These are phyloP conservation scores for Coemansia biformis DNA, from an alignment of 192 early-diverging fungal species.

Conservation along the genomic window DNA sequence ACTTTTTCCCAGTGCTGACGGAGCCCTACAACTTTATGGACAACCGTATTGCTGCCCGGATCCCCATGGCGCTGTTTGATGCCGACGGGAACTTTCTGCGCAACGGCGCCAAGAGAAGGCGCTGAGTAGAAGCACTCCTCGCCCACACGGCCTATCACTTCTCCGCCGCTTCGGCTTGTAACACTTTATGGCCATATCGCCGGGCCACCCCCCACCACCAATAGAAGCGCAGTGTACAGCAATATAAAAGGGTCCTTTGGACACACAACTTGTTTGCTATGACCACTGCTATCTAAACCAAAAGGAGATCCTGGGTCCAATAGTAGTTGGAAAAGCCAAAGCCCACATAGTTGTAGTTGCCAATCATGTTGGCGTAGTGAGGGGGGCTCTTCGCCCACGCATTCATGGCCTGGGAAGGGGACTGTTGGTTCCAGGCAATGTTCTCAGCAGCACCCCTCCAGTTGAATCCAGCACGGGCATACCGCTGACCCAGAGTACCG, in stretches of 20 bases:
- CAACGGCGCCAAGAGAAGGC: conserved; percentile 6
- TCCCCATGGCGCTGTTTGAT: conserved; percentile 28
- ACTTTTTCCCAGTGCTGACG: conserved; percentile 42
- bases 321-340: conserved; percentile 31
- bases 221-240: too few relatives aligned
- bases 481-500: too few relatives aligned
- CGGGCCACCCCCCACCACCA: too few relatives aligned
- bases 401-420: conserved; percentile 29
- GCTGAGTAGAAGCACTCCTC: too few relatives aligned
- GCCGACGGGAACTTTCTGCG: conserved; percentile 12
- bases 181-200: too few relatives aligned
- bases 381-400: conserved; percentile 45
- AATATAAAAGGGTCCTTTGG: too few relatives aligned
- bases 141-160: background rate
- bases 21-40: conserved; percentile 44
- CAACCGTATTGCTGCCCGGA: conserved; percentile 30
- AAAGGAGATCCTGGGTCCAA: conserved; percentile 38
- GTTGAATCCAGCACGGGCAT: background rate
- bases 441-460: conserved; percentile 42
- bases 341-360: conserved; percentile 39
- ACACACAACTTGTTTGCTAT: too few relatives aligned
- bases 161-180: background rate
- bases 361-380: conserved; percentile 49
- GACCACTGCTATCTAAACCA: conserved; percentile 16
- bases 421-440: conserved; percentile 45